Conservation (phyloP, 495 filamentous ascomycete species). For the Aspergillus mulundensis region DNA sequence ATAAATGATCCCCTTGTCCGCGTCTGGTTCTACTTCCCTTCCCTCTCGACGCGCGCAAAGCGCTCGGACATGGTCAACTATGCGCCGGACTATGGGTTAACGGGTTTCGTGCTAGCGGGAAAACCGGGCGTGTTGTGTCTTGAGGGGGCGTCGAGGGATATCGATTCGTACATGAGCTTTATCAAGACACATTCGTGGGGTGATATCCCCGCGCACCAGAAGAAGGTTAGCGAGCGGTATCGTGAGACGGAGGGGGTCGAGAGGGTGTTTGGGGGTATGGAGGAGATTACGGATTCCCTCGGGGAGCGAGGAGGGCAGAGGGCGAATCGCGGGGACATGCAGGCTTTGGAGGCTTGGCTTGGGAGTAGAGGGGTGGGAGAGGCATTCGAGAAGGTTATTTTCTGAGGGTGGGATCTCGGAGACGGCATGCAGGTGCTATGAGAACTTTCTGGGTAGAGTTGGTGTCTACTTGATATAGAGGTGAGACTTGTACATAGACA, state of each 20-base stretch:
- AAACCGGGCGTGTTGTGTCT: slow-evolving; percentile 41
- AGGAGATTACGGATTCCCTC: slow-evolving; percentile 40
- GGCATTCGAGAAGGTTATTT: slow-evolving; percentile 40
- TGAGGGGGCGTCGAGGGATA: slow-evolving; percentile 29
- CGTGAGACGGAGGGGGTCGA: slow-evolving; percentile 28
- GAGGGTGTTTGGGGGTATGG: slow-evolving; percentile 35
- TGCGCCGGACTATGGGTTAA: slow-evolving; percentile 31
- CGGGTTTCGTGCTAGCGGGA: slow-evolving; percentile 38
- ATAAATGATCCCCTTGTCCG: slow-evolving; percentile 22
- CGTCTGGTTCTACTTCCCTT: slow-evolving; percentile 44
- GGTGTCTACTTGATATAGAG: too few relatives aligned
- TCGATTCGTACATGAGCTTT: slow-evolving; percentile 41
- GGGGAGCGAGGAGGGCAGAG: slow-evolving; percentile 36
- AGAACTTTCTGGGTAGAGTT: too few relatives aligned
- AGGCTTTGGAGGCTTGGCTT: slow-evolving; percentile 40
- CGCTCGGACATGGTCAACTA: slow-evolving; percentile 37
- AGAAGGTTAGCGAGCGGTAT: slow-evolving; percentile 41
- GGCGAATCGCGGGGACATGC: slow-evolving; percentile 44
- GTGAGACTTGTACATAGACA: too few relatives aligned
- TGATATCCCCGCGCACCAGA: slow-evolving; percentile 41
- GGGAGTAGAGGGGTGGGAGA: slow-evolving; percentile 25
- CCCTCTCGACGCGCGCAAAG: slow-evolving; percentile 35
- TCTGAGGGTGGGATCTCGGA: slow-evolving; percentile 10
- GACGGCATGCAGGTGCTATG: too few relatives aligned
- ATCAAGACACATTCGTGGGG: slow-evolving; percentile 45